Percentiles rank a stretch among this genome's conserved stretches.
phyloP scores from a whole-genome alignment of 2,329 filamentous ascomycete genomes.

The Xylaria sp. region DNA sequence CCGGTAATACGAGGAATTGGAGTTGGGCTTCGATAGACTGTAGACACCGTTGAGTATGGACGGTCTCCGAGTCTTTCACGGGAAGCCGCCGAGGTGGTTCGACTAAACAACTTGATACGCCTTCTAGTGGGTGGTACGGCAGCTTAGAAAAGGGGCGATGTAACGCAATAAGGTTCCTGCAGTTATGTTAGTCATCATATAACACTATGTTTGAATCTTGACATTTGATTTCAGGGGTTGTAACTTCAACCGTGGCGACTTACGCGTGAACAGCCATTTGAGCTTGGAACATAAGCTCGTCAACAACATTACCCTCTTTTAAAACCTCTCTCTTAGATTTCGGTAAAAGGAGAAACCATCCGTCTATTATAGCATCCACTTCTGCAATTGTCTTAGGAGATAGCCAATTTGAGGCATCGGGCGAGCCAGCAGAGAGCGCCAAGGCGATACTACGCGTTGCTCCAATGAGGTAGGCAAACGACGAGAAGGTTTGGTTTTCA shows the following conservation, averaged over 20 bases:
- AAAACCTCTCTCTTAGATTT: slow-evolving; percentile 36
- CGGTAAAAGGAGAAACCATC: slow-evolving; percentile 37
- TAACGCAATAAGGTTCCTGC: slow-evolving; percentile 33
- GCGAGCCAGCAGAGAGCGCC: slow-evolving; percentile 34
- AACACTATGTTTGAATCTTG: not conserved
- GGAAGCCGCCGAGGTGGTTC: slow-evolving; percentile 32
- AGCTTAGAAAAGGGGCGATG: slow-evolving; percentile 38
- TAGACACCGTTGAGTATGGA: slow-evolving; percentile 37
- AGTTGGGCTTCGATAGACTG: slow-evolving; percentile 38
- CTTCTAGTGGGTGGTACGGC: slow-evolving; percentile 32
- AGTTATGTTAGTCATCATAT: slow-evolving; percentile 8
- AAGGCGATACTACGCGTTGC: slow-evolving; percentile 38
- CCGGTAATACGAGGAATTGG: slow-evolving; percentile 33
- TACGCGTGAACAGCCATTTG: slow-evolving; percentile 40
- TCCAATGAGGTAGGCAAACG: slow-evolving; percentile 39
- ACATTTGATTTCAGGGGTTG: not conserved
- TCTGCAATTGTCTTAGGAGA: slow-evolving; percentile 36
- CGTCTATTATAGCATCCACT: slow-evolving; percentile 39
- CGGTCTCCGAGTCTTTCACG: slow-evolving; percentile 21
- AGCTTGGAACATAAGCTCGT: slow-evolving; percentile 41
- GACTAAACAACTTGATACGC: slow-evolving; percentile 33
- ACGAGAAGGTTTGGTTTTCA: slow-evolving; percentile 36
- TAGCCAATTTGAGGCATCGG: slow-evolving; percentile 36
- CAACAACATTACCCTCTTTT: slow-evolving; percentile 35
- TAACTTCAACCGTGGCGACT: slow-evolving; percentile 6